A percentile compares a stretch with the other conserved stretches of the same genome.
These are phyloP conservation scores for Plantago lanceolata DNA, from an alignment of 305 asterid species.

Conservation along the genomic window DNA sequence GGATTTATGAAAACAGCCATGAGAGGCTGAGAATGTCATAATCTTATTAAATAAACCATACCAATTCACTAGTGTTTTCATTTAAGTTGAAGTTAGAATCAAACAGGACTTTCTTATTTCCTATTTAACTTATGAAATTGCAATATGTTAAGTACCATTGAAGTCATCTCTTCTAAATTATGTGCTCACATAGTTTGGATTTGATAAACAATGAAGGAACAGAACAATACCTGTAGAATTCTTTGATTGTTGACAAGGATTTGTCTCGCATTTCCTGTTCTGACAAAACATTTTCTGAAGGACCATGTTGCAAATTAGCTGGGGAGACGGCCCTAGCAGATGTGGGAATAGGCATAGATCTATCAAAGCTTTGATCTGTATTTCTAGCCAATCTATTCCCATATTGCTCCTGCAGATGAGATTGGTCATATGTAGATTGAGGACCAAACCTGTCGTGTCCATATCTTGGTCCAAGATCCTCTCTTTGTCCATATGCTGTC, in stretches of 20 bases:
- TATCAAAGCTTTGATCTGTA: slow-evolving; percentile 45
- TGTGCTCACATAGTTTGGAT: slow-evolving; percentile 10
- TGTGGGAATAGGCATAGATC: slow-evolving; percentile 43
- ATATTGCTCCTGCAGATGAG: slow-evolving; percentile 37
- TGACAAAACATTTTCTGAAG: slow-evolving; percentile 48
- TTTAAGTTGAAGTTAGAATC: no score
- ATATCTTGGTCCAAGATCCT: slow-evolving; percentile 50
- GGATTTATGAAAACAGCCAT: no score
- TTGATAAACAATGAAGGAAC: slow-evolving; percentile 8
- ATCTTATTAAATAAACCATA: no score
- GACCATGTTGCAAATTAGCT: slow-evolving; percentile 27
- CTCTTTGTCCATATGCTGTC: slow-evolving; percentile 50
- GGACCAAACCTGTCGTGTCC: slow-evolving; percentile 45
- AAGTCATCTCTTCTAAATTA: neutral
- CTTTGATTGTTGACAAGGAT: slow-evolving; percentile 68
- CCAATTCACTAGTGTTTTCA: no score
- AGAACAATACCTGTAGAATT: slow-evolving; percentile 75
- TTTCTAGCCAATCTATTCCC: slow-evolving; percentile 49
- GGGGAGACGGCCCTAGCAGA: slow-evolving; percentile 41
- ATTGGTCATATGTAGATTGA: slow-evolving; percentile 38
- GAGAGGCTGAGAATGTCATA: no score
- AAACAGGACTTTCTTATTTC: no score
- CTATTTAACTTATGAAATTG: no score
- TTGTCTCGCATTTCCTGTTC: slow-evolving; percentile 55
- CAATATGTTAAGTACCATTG: neutral